Conservation (phyloP, 352 stramenopile species). For the Phytophthora cryptogea region DNA sequence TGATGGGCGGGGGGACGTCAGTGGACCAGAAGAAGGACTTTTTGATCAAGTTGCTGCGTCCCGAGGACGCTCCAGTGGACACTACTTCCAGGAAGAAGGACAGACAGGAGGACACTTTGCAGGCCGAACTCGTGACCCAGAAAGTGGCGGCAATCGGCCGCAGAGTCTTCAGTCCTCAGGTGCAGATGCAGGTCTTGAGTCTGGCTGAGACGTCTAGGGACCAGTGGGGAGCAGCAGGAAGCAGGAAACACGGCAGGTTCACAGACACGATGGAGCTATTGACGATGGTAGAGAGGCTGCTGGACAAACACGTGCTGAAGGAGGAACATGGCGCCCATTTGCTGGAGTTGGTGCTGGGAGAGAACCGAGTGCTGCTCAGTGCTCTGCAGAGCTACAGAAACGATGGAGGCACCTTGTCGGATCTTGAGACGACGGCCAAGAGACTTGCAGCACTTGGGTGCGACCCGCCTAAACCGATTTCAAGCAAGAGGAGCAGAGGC, state of each 20-base stretch:
- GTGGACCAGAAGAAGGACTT: constrained; percentile 58
- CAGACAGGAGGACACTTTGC: constrained; percentile 24
- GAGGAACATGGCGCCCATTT: constrained; percentile 58
- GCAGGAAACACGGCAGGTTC: constrained; percentile 14
- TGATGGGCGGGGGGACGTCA: constrained; percentile 34
- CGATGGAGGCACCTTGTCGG: constrained; percentile 39
- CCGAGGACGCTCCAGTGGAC: not conserved
- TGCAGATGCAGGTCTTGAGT: constrained; percentile 53
- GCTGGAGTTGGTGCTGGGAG: constrained; percentile 49
- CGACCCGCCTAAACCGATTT: constrained; percentile 11
- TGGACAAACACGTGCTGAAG: constrained; percentile 62
- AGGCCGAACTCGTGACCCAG: constrained; percentile 54
- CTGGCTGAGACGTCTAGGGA: constrained; percentile 39
- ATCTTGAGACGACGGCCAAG: constrained; percentile 60
- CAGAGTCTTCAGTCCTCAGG: constrained; percentile 58
- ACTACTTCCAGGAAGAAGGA: not conserved
- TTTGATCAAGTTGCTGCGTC: constrained; percentile 24
- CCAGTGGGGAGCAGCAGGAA: not conserved
- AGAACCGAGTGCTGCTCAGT: constrained; percentile 59
- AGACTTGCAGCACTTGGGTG: constrained; percentile 46
- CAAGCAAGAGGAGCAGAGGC: constrained; percentile 22
- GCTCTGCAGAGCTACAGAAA: constrained; percentile 58
- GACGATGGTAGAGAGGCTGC: constrained; percentile 46
- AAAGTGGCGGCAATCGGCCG: constrained; percentile 58
- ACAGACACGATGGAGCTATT: constrained; percentile 58